These are phyloP conservation scores for Erodium texanum DNA, from an alignment of 441 rosid species.

Conservation along the genomic window DNA sequence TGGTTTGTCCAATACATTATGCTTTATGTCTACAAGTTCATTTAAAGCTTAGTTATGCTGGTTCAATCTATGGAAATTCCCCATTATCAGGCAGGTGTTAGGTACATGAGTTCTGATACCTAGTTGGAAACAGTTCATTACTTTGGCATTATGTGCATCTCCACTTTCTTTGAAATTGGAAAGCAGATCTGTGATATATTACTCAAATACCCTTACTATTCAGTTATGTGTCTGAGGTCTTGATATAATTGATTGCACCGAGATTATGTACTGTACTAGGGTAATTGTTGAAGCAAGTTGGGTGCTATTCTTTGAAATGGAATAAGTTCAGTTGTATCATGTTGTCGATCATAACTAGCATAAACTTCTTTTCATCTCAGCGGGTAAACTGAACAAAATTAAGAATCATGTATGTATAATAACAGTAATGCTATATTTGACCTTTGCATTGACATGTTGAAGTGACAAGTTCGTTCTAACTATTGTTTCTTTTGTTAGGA, in stretches of 20 bases:
- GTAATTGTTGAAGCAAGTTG: not conserved
- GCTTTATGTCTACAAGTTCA: not conserved
- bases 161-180: not conserved
- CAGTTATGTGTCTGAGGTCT: not conserved
- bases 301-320: not conserved
- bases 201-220: not conserved
- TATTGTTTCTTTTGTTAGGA: conserved; percentile 30
- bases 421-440: too few relatives aligned
- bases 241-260: not conserved
- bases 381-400: not conserved
- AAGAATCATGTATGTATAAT: not conserved
- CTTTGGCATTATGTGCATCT: not conserved
- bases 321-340: not conserved
- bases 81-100: not conserved
- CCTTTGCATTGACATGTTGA: too few relatives aligned
- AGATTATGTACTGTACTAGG: not conserved
- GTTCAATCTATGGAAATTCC: not conserved
- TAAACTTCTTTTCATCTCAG: not conserved
- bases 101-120: not conserved
- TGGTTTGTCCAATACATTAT: not conserved
- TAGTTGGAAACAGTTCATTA: too few relatives aligned
- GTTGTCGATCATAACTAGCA: not conserved
- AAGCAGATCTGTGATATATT: not conserved
- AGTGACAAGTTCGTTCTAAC: conserved; percentile 4
- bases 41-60: not conserved